Percentiles rank a stretch among this genome's conserved stretches.
Evolutionary conservation across 192 early-diverging fungal species (phyloP).

Genomic region (Coemansia reversa): DNA sequence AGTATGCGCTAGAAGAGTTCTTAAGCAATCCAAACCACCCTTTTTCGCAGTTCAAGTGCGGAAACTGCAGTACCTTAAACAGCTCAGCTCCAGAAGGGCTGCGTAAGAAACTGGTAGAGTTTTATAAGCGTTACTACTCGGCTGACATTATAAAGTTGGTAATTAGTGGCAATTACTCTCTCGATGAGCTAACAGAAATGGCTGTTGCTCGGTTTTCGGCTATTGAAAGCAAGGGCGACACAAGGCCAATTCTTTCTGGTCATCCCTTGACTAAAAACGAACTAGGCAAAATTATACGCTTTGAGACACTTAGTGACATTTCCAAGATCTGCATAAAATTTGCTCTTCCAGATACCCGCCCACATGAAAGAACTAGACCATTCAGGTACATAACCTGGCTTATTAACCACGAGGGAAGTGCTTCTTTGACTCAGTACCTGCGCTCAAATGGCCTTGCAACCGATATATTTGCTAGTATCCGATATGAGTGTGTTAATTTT

Average conservation of each 20-base stretch:
- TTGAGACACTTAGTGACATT: slow-evolving; percentile 72
- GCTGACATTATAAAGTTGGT: slow-evolving; percentile 88
- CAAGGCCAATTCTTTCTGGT: slow-evolving; percentile 56
- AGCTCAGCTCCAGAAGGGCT: slow-evolving; percentile 51
- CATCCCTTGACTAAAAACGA: slow-evolving; percentile 69
- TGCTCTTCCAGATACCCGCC: slow-evolving; percentile 72
- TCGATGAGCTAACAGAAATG: slow-evolving; percentile 71
- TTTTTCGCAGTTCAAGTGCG: slow-evolving; percentile 80
- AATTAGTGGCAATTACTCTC: slow-evolving; percentile 78
- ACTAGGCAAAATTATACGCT: slow-evolving; percentile 64
- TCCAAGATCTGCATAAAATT: slow-evolving; percentile 69
- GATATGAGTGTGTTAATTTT: slow-evolving; percentile 6
- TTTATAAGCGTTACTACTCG: slow-evolving; percentile 83
- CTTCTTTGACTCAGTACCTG: slow-evolving; percentile 77
- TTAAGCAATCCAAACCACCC: slow-evolving; percentile 64
- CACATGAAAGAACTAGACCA: slow-evolving; percentile 55
- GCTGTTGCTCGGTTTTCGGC: slow-evolving; percentile 73
- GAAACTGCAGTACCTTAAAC: slow-evolving; percentile 76
- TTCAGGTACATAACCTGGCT: slow-evolving; percentile 72
- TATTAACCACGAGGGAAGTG: slow-evolving; percentile 78
- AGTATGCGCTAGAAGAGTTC: background rate
- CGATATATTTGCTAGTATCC: background rate
- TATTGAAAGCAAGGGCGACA: slow-evolving; percentile 70
- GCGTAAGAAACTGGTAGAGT: slow-evolving; percentile 75
- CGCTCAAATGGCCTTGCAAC: slow-evolving; percentile 85